Conservation (phyloP, 208 protist species). For the Trypanosoma lewisi region DNA sequence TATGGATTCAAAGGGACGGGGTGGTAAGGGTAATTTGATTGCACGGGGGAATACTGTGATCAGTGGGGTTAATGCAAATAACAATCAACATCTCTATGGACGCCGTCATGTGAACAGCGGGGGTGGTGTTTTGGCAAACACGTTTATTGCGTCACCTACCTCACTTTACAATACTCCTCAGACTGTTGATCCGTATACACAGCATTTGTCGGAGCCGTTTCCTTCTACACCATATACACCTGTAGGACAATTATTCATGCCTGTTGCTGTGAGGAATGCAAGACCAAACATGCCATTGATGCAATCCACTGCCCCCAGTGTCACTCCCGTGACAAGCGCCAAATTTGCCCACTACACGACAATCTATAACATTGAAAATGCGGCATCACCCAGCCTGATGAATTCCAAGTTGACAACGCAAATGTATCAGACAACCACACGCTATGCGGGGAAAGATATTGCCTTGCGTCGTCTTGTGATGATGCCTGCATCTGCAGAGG, state of each 20-base stretch:
- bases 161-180: slow-evolving; percentile 65
- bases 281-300: slow-evolving; percentile 63
- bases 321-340: slow-evolving; percentile 75
- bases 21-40: slow-evolving; percentile 15
- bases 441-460: slow-evolving; percentile 75
- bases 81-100: slow-evolving; percentile 19
- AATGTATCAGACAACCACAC: slow-evolving; percentile 73
- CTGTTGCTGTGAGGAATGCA: slow-evolving; percentile 49
- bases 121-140: slow-evolving; percentile 10
- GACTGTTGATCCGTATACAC: slow-evolving; percentile 62
- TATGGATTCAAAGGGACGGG: slow-evolving; percentile 31
- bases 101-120: slow-evolving; percentile 24
- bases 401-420: slow-evolving; percentile 66
- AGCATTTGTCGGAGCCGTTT: slow-evolving; percentile 62
- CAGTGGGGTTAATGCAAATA: slow-evolving; percentile 1
- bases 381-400: slow-evolving; percentile 52
- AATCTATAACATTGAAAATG: slow-evolving; percentile 84
- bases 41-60: slow-evolving; percentile 19
- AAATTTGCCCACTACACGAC: slow-evolving; percentile 88
- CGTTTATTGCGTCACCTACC: slow-evolving; percentile 21
- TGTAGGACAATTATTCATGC: slow-evolving; percentile 75
- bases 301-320: slow-evolving; percentile 44
- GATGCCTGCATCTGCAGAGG: slow-evolving; percentile 41
- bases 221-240: slow-evolving; percentile 80
- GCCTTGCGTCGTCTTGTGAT: slow-evolving; percentile 75